phyloP scores from a whole-genome alignment of 495 filamentous ascomycete species.

The Penicillium pulvis region DNA sequence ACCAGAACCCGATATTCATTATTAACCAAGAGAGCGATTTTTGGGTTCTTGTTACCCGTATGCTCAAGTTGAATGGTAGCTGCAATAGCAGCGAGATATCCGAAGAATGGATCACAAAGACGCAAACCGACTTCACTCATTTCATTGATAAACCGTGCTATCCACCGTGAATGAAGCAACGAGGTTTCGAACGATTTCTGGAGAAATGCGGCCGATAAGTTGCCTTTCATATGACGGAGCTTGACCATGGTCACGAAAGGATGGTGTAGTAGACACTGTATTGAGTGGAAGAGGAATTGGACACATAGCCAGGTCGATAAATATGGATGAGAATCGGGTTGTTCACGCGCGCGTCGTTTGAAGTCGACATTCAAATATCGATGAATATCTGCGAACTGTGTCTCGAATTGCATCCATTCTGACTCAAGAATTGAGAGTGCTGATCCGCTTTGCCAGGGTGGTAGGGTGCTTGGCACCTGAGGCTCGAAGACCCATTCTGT shows the following conservation, averaged over 20 bases:
- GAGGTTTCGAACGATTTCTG: constrained; percentile 37
- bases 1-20: constrained; percentile 30
- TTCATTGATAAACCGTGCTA: constrained; percentile 30
- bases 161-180: constrained; percentile 34
- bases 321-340: constrained; percentile 24
- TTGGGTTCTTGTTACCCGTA: constrained; percentile 28
- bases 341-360: constrained; percentile 27
- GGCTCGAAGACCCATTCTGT: constrained; percentile 34
- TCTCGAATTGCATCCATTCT: constrained; percentile 36
- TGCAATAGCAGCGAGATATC: constrained; percentile 33
- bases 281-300: constrained; percentile 34
- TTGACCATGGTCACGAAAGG: constrained; percentile 37
- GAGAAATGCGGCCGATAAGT: constrained; percentile 32
- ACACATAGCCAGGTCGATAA: constrained; percentile 32
- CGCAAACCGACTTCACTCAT: constrained; percentile 26
- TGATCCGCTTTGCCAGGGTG: constrained; percentile 33
- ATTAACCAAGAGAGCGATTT: constrained; percentile 28
- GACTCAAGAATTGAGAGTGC: constrained; percentile 31
- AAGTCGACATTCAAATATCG: constrained; percentile 35
- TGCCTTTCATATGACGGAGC: constrained; percentile 29
- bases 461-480: constrained; percentile 14
- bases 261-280: constrained; percentile 32
- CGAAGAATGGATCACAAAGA: constrained; percentile 30
- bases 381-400: constrained; percentile 30
- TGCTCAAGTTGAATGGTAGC: constrained; percentile 35